Evolutionary conservation across 169 alveolate genomes (phyloP), one percentile per base, ranked within the genome.

Genomic region (Plasmodium sp.): DNA sequence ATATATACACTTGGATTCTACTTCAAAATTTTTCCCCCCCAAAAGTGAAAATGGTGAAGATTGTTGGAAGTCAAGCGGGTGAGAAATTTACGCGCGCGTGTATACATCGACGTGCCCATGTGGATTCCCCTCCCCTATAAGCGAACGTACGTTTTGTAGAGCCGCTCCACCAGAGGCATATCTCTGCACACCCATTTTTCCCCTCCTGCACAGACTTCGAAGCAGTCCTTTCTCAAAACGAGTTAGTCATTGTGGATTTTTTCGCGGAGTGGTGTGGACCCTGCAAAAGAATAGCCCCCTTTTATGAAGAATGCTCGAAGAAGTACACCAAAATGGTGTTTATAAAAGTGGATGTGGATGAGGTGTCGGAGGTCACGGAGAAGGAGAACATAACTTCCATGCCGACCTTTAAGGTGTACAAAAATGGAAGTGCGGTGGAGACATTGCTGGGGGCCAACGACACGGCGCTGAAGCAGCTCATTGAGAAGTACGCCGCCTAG

Each of bases 221-320:
- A 10, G 85, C 96, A 67, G 45, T 93, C 51, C 75, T 96, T 74
- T 83, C 95, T 43, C 95, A 93, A 54, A 90, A 95, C 73, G 96
- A 95, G 34, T 73, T 97, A 67, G 98, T 97, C 27, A 96, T 98
- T 96, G 99, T 98, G 10, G 99, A 98, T 92, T 98, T 98, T 92
- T 98, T 96, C 93, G 99, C 99, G 18, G 98, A 98, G n/a, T 98
- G 99, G 99, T 98, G 99, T 94, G 99, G 98, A 18, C 98, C 98
- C 18, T 97, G 98, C 92, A 96, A 96, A 94, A 97, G 97, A 67
- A 97, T 97, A 67, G 98, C 98, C 16, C 98, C 98, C 7, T 96
- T 96, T 93, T 97, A 96, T 88, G 98, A 97, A 45, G 97, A 75
- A 54, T 79, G 96, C 54, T 80, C 97, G 48, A 85, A 84, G 81